Evolutionary conservation across 1,139 yeast species (phyloP).

Genomic region (Protomyces pachydermus): DNA sequence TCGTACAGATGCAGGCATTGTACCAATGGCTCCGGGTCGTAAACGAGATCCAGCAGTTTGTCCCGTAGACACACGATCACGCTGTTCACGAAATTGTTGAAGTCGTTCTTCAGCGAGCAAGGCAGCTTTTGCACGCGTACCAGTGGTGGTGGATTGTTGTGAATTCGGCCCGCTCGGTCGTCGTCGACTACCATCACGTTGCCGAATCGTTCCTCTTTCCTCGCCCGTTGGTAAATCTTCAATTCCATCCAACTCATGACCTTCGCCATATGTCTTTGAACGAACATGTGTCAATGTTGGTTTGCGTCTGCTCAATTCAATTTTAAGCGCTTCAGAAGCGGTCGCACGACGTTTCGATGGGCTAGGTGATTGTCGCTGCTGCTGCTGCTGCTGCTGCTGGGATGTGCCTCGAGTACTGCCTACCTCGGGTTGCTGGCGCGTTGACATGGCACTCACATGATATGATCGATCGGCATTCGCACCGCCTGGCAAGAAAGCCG

Average conservation of each 20-base stretch:
- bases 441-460: conserved; percentile 8
- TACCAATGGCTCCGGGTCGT: neutral
- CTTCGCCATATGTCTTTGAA: conserved; percentile 37
- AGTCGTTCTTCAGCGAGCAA: neutral
- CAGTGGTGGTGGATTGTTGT: neutral
- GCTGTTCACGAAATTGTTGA: neutral
- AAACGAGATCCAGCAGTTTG: neutral
- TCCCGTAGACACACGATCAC: neutral
- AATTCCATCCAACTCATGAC: conserved; percentile 38
- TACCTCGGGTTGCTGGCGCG: neutral
- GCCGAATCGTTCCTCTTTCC: neutral
- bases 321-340: conserved; percentile 28
- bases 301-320: conserved; percentile 29
- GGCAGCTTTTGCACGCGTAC: neutral
- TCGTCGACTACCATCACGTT: neutral
- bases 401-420: neutral
- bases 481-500: conserved; percentile 13
- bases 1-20: neutral
- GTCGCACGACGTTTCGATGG: conserved; percentile 6
- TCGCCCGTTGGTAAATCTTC: conserved; percentile 37
- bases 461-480: conserved; percentile 11
- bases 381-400: neutral
- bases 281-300: conserved; percentile 24
- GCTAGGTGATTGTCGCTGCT: neutral
- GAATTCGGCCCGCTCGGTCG: neutral